Base-by-base conservation (phyloP, 2,329 filamentous ascomycete species). In the Aureobasidium uvarum region DNA sequence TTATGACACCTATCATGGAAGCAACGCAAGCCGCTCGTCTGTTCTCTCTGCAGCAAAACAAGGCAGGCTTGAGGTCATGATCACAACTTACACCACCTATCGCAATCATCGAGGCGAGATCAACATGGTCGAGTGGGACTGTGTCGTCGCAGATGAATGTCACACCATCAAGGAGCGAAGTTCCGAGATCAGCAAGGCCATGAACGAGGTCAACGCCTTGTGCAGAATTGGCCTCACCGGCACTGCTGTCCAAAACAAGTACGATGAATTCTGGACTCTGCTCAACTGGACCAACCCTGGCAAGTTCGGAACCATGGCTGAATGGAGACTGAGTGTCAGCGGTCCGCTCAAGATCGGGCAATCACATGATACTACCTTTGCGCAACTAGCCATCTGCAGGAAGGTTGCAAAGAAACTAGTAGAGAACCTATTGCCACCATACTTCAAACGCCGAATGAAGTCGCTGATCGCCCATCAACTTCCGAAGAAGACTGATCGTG, bases 211-310 rank as follows among this genome's bases (percentile, higher is more conserved):
- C 70, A 99, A 99, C 71, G 87, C 93, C 0, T 84, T 98, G 2
- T 98, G 95, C 73, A 86, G 95, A 39, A 93, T 99, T 67, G 95
- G 95, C 0, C 81, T 99, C 10, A 98, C 93, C 0, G 95, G 95
- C 1, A 99, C 95, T 0, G 94, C 94, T 0, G 97, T 99, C 51
- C 95, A 99, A 74, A 99, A 99, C 76, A 95, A 91, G 70, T 99
- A 99, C 74, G 92, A 97, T 74, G 95, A 99, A 75, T 83, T 99
- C 0, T 99, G 94, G 94, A 96, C 92, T 0, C 81, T 99, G 0
- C 81, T 99, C 2, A 96, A 99, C 74, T 99, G 95, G 95, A 93
- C 92, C 0, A 95, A 96, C 70, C 95, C 95, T 0, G 94, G 92
- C 0, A 78, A 77, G 45, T 83, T 89, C 68, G 86, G 87, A 0